A percentile compares a stretch with the other conserved stretches of the same genome.
Conservation (phyloP, 306 rosid species). For the Quercus suber region DNA sequence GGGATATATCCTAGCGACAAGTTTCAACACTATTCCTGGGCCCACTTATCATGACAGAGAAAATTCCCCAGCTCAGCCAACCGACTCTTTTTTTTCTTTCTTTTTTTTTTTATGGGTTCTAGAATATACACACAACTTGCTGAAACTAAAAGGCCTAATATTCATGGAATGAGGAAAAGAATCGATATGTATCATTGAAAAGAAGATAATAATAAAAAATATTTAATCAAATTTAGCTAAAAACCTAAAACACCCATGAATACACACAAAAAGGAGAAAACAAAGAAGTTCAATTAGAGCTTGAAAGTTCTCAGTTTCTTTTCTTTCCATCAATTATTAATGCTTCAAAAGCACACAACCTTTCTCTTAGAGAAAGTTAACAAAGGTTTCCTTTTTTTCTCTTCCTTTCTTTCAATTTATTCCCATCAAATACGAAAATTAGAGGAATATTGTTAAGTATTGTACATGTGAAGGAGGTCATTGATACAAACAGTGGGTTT, state of each 20-base stretch:
- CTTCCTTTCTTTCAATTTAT: neutral
- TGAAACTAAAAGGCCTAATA: neutral
- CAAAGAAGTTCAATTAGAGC: neutral
- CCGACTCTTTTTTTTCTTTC: constrained; percentile 8
- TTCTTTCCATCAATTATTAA: neutral
- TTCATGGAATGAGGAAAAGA: neutral
- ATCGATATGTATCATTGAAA: neutral
- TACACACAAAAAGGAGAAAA: neutral
- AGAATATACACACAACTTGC: neutral
- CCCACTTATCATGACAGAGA: constrained; percentile 31
- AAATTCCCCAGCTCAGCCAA: constrained; percentile 43
- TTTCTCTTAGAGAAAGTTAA: neutral
- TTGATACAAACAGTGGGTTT: too few species aligned
- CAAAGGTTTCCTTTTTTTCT: neutral
- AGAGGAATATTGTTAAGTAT: neutral
- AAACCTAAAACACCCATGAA: neutral
- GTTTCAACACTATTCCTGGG: constrained; percentile 17
- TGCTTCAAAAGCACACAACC: neutral
- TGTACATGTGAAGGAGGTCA: too few species aligned
- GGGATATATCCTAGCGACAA: constrained; percentile 21
- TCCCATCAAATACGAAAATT: neutral
- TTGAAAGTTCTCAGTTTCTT: neutral
- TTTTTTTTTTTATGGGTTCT: neutral
- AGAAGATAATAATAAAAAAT: neutral
- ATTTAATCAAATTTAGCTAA: neutral